Evolutionary conservation across 2,329 filamentous ascomycete genomes (phyloP).

Genomic region (Graphilbum ipis-grandicollis): DNA sequence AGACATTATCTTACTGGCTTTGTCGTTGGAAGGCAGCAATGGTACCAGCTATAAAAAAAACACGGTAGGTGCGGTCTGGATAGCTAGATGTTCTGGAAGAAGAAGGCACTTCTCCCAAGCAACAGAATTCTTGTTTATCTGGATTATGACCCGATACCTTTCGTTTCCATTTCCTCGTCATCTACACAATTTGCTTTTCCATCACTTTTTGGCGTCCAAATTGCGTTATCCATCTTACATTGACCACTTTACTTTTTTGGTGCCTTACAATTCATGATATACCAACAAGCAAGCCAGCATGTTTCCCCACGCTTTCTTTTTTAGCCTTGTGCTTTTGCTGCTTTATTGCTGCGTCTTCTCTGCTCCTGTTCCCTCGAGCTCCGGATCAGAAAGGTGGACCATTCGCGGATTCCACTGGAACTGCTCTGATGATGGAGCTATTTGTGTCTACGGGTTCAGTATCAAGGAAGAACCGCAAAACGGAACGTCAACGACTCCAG

Average conservation of each 20-base stretch:
- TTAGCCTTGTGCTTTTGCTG: constrained; percentile 2
- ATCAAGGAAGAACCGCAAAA: constrained; percentile 3
- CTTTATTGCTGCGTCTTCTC: background rate
- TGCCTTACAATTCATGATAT: background rate
- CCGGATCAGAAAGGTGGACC: constrained; percentile 1
- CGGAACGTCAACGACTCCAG: background rate
- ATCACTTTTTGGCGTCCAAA: no score
- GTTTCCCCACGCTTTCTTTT: constrained; percentile 2
- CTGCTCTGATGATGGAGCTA: constrained; percentile 5
- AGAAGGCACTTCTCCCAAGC: no score
- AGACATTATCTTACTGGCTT: no score
- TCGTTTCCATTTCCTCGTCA: no score
- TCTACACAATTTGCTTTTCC: no score
- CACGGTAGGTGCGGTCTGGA: no score
- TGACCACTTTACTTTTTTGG: background rate
- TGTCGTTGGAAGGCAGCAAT: no score
- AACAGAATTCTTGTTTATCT: no score
- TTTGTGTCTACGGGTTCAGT: constrained; percentile 8
- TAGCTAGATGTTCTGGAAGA: no score
- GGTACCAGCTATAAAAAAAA: no score
- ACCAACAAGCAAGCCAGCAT: constrained; percentile 1
- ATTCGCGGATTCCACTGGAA: constrained; percentile 7
- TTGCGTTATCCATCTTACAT: background rate
- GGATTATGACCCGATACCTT: no score
- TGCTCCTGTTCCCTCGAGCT: background rate